These are phyloP conservation scores for Mycena olivaceomarginata DNA, from an alignment of 768 basidiomycete genomes.

Conservation along the genomic window DNA sequence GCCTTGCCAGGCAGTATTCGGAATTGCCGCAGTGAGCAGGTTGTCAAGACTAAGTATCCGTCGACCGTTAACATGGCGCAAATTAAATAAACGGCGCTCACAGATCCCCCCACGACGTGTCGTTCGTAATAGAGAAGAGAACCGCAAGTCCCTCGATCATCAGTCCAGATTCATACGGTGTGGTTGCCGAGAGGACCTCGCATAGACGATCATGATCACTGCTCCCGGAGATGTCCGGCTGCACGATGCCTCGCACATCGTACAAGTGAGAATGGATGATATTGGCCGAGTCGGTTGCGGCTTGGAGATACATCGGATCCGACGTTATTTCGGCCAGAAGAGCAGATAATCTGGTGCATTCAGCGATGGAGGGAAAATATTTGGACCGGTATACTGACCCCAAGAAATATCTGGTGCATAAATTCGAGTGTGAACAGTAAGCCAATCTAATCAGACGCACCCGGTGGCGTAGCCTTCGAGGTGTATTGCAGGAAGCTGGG, in stretches of 20 bases:
- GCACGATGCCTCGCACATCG: constrained; percentile 12
- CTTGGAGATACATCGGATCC: constrained; percentile 27
- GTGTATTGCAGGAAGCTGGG: neutral
- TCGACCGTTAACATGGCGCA: neutral
- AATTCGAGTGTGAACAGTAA: neutral
- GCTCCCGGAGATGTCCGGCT: constrained; percentile 15
- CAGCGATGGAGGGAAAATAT: neutral
- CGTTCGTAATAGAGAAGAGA: constrained; percentile 8
- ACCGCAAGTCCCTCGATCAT: constrained; percentile 30
- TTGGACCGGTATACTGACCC: neutral
- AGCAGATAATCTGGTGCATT: constrained; percentile 28
- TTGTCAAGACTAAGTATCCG: constrained; percentile 9
- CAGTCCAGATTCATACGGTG: neutral
- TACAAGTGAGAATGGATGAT: constrained; percentile 30
- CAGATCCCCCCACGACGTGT: neutral
- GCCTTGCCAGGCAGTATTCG: constrained; percentile 13
- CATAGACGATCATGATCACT: neutral
- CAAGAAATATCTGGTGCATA: constrained; percentile 20
- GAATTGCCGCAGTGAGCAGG: neutral
- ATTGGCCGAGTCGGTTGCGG: constrained; percentile 18
- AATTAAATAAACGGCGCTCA: neutral
- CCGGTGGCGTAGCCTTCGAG: constrained; percentile 18
- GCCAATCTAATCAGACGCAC: neutral
- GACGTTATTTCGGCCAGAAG: constrained; percentile 23
- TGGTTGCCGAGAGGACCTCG: neutral